Evolutionary conservation across 2,329 filamentous ascomycete genomes (phyloP).

Genomic region (Colletotrichum noveboracense): DNA sequence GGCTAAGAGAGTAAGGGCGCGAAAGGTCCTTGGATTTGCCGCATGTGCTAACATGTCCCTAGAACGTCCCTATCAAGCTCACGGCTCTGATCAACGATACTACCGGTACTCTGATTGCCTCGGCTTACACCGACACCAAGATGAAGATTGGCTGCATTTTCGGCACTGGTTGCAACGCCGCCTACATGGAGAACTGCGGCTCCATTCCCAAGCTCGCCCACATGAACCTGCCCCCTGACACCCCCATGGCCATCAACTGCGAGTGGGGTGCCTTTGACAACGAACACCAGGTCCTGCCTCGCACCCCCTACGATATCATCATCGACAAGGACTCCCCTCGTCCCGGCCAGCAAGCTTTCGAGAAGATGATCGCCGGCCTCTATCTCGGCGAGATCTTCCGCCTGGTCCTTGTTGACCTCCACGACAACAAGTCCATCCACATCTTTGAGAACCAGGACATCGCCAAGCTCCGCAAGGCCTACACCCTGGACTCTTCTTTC

Average conservation of each 20-base stretch:
- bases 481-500: slow-evolving; percentile 92
- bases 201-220: slow-evolving; percentile 93
- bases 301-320: slow-evolving; percentile 82
- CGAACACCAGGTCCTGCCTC: slow-evolving; percentile 85
- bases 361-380: slow-evolving; percentile 96
- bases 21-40: background rate
- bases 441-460: slow-evolving; percentile 89
- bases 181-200: slow-evolving; percentile 94
- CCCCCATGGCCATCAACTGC: slow-evolving; percentile 95
- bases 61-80: slow-evolving; percentile 91
- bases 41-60: background rate
- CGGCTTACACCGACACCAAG: slow-evolving; percentile 90
- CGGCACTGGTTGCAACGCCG: slow-evolving; percentile 96
- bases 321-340: slow-evolving; percentile 93
- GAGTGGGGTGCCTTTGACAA: slow-evolving; percentile 98
- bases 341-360: slow-evolving; percentile 92
- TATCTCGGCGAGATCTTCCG: slow-evolving; percentile 97
- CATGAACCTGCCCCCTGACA: slow-evolving; percentile 83
- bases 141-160: slow-evolving; percentile 99
- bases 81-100: slow-evolving; percentile 97
- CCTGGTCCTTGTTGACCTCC: slow-evolving; percentile 81
- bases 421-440: slow-evolving; percentile 75
- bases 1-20: slow-evolving; percentile 60
- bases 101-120: slow-evolving; percentile 94
- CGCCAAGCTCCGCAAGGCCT: slow-evolving; percentile 80